Evolutionary conservation across 352 stramenopile species (phyloP).

Genomic region (Pythium rishiriense): DNA sequence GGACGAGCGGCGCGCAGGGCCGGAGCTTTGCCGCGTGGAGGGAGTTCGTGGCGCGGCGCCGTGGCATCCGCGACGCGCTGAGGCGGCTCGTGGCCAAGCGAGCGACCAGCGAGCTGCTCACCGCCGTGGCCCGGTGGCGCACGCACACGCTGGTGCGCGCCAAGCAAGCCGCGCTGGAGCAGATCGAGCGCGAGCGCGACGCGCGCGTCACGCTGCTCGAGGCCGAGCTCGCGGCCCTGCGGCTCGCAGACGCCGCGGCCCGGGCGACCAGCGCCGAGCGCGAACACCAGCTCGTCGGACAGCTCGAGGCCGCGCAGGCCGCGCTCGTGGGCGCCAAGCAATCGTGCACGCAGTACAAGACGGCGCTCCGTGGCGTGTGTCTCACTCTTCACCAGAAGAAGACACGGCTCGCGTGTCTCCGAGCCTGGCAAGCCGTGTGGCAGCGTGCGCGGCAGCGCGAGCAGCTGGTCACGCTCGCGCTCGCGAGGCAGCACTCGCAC

Average conservation of each 20-base stretch:
- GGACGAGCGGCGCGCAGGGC: conserved; percentile 21
- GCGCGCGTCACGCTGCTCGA: conserved; percentile 8
- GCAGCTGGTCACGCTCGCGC: background rate
- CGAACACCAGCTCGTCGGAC: background rate
- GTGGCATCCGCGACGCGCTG: conserved; percentile 23
- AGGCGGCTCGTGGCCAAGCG: conserved; percentile 32
- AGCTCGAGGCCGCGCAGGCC: background rate
- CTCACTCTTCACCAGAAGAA: background rate
- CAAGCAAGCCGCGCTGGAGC: conserved; percentile 16
- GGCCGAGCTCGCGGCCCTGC: conserved; percentile 2
- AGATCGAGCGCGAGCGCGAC: conserved; percentile 6
- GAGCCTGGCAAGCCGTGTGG: conserved; percentile 3
- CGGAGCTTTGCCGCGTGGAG: conserved; percentile 39
- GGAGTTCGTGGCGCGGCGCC: conserved; percentile 10
- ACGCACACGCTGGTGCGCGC: conserved; percentile 32
- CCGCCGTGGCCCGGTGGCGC: conserved; percentile 35
- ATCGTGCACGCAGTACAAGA: conserved; percentile 20
- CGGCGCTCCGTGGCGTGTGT: conserved; percentile 1
- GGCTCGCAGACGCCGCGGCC: background rate
- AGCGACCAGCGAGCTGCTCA: conserved; percentile 18
- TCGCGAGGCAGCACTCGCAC: background rate
- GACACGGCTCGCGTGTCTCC: background rate
- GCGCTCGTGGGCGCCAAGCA: no score
- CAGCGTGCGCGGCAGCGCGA: no score
- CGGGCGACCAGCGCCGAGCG: conserved; percentile 11